Conservation (phyloP, 257 asterid species). For the Eustoma russellianum region DNA sequence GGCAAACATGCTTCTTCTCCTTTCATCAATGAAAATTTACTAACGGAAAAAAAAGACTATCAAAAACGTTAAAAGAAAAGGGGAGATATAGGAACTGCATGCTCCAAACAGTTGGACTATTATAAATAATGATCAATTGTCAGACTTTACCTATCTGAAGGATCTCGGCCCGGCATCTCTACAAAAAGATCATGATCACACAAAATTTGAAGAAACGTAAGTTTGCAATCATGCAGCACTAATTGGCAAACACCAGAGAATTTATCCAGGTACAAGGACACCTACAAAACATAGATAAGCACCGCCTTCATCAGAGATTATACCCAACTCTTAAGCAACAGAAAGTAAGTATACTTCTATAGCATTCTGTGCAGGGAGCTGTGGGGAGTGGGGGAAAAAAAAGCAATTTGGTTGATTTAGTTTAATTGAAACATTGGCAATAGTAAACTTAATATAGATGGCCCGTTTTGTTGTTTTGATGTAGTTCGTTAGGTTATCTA, state of each 20-base stretch:
- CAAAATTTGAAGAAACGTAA: conserved; percentile 83
- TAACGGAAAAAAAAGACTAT: too few species aligned
- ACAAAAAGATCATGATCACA: conserved; percentile 98
- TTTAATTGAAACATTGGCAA: too few species aligned
- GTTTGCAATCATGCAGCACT: conserved; percentile 96
- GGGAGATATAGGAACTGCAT: too few species aligned
- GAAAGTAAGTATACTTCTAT: not conserved
- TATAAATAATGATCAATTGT: conserved; percentile 6
- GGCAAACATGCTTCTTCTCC: too few species aligned
- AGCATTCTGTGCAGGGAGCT: too few species aligned
- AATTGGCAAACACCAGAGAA: conserved; percentile 96
- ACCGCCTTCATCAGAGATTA: conserved; percentile 9
- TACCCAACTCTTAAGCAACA: not conserved
- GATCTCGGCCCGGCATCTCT: conserved; percentile 99
- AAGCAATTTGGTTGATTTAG: too few species aligned
- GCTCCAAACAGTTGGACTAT: conserved; percentile 9
- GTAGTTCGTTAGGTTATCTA: too few species aligned
- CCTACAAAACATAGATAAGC: conserved; percentile 35
- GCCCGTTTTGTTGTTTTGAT: too few species aligned
- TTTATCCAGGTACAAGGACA: conserved; percentile 94
- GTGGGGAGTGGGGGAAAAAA: too few species aligned
- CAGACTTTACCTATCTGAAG: conserved; percentile 79
- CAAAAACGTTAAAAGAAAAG: too few species aligned
- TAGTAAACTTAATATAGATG: too few species aligned
- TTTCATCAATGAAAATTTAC: too few species aligned